Base-by-base conservation (phyloP, 768 basidiomycete genomes). In the Daedalea quercina region DNA sequence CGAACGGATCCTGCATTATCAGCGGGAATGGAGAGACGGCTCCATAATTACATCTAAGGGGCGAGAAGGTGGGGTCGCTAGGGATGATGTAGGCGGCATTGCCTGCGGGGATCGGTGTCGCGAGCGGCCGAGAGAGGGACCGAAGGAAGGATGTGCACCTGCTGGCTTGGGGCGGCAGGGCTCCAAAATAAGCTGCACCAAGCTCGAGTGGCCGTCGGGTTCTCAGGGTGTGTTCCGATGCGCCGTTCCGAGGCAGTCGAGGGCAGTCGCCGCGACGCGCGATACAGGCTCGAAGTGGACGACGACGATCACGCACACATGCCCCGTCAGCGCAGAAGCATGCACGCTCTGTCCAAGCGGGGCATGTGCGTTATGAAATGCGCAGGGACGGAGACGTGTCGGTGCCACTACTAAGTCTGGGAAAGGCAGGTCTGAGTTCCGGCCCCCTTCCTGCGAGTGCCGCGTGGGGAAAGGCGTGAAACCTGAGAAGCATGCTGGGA, bases 401-500 rank as follows among this genome's bases (percentile, higher is more conserved):
- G 37, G 37, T 19, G 37, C 37, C 37, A 19, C 37, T 40, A 15
- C 15, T 3, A 35, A 31, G 48, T 20, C 52, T 46, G 28, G 33
- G 45, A 53, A 51, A 43, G 57, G 54, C 45, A 46, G 40, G 54
- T 15, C 8, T 11, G 11, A 31, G 28, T 31, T 31, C 52, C 41
- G 45, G 33, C 44, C 44, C 51, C 19, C 44, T 8, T 8, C 8
- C 13, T 15, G n/a, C 23, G 46, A 35, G 20, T 44, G 50, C 50
- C 34, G 45, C 31, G 50, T 28, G 37, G 24, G 40, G 35, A 33
- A 15, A 7, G 54, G 47, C 51, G 48, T 60, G 60, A 60, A 57
- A 60, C 60, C 46, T 45, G 51, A 51, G 41, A 51, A 43, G 37
- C 33, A 8, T 20, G 35, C 50, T 54, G 60, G 60, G 52, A 58